Conservation (phyloP, 2,329 filamentous ascomycete species). For the Talaromyces pinophilus region DNA sequence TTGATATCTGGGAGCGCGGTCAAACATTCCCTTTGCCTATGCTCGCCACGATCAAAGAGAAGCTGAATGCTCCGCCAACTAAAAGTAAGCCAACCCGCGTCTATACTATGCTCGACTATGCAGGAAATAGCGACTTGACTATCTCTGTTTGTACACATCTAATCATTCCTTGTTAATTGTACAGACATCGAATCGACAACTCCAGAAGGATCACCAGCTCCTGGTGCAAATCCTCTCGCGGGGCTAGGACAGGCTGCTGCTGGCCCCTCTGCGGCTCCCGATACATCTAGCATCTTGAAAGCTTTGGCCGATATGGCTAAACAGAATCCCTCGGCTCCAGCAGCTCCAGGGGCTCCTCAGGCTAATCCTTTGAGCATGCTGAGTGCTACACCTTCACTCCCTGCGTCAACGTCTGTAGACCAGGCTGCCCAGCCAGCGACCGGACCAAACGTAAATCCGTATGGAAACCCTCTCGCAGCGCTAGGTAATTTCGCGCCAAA, state of each 20-base stretch:
- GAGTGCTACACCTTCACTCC: conserved; percentile 42
- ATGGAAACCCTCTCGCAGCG: conserved; percentile 51
- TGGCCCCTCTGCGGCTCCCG: conserved; percentile 48
- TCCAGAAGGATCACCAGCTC: conserved; percentile 58
- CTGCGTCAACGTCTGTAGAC: conserved; percentile 49
- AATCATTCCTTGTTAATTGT: conserved; percentile 16
- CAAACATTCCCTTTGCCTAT: conserved; percentile 82
- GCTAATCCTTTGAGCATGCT: conserved; percentile 53
- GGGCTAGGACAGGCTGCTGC: conserved; percentile 31
- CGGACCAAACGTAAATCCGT: conserved; percentile 61
- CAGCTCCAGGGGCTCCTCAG: conserved; percentile 39
- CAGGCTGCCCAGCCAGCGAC: conserved; percentile 43
- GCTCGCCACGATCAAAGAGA: conserved; percentile 81
- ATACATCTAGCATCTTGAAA: conserved; percentile 69
- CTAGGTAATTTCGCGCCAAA: conserved; percentile 43
- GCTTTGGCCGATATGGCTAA: conserved; percentile 79
- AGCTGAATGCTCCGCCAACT: conserved; percentile 63
- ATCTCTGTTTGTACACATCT: not conserved
- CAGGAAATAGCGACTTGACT: not conserved
- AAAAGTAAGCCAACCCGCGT: conserved; percentile 60
- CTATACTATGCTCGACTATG: conserved; percentile 1
- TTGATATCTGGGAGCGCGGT: conserved; percentile 98
- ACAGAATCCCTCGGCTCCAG: conserved; percentile 62
- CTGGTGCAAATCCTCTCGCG: conserved; percentile 45
- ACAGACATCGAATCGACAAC: conserved; percentile 69